Conservation (phyloP, 2,329 filamentous ascomycete genomes). For the Trichoderma sp. region DNA sequence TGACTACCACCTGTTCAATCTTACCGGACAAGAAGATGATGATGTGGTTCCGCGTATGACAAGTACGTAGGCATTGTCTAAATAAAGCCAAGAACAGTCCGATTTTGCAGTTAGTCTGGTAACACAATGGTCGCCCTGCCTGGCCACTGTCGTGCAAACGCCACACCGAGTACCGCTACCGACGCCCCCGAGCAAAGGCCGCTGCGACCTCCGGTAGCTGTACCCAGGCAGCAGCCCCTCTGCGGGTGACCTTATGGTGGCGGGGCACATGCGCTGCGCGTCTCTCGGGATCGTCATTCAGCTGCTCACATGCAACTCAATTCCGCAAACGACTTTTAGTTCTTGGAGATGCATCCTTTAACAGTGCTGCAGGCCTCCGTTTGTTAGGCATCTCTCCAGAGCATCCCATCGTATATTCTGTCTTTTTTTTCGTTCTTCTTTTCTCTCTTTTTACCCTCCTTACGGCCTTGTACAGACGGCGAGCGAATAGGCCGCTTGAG, state of each 20-base stretch:
- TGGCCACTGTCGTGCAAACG: background rate
- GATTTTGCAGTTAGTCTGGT: background rate
- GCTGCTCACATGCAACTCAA: slow-evolving; percentile 21
- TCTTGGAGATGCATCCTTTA: background rate
- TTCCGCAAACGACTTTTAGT: background rate
- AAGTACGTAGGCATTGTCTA: slow-evolving; percentile 19
- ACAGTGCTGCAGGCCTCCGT: background rate
- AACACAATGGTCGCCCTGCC: background rate
- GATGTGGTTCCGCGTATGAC: slow-evolving; percentile 6
- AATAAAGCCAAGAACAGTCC: background rate
- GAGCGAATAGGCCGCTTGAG: background rate
- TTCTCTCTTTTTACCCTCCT: background rate
- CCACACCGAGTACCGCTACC: slow-evolving; percentile 1
- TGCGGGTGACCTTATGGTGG: slow-evolving; percentile 5
- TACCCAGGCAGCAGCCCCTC: background rate
- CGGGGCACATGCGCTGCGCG: slow-evolving; percentile 20
- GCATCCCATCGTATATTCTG: background rate
- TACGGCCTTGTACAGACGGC: background rate
- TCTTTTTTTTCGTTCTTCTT: background rate
- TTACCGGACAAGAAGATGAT: background rate
- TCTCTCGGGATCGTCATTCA: slow-evolving; percentile 20
- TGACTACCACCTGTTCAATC: background rate
- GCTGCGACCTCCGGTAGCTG: background rate
- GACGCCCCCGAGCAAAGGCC: background rate
- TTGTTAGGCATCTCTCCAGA: background rate